Evolutionary conservation across 192 early-diverging fungal species (phyloP).

Genomic region (Coemansia sp.): DNA sequence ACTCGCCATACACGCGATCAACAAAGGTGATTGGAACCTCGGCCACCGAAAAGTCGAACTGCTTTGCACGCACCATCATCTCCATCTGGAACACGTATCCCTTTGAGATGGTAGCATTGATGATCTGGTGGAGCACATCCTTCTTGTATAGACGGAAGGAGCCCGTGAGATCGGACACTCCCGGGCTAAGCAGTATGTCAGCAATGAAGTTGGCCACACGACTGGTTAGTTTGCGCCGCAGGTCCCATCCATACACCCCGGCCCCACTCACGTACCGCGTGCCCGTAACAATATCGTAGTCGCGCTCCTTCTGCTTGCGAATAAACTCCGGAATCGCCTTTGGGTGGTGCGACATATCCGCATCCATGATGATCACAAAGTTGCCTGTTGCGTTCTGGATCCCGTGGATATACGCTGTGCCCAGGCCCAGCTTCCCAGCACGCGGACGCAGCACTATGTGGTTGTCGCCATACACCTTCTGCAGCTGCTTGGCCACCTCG

Average conservation of each 20-base stretch:
- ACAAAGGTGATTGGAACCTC: constrained; percentile 98
- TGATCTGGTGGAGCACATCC: constrained; percentile 81
- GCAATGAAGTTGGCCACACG: constrained; percentile 98
- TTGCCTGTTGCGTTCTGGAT: constrained; percentile 92
- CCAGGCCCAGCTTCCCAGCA: constrained; percentile 93
- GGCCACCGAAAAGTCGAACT: constrained; percentile 83
- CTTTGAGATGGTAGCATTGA: constrained; percentile 86
- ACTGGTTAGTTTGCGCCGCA: constrained; percentile 93
- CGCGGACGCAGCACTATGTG: constrained; percentile 89
- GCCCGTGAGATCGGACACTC: constrained; percentile 92
- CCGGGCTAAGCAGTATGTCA: constrained; percentile 79
- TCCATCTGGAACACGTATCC: constrained; percentile 99
- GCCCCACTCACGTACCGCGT: constrained; percentile 86
- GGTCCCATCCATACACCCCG: constrained; percentile 97
- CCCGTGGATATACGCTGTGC: constrained; percentile 95
- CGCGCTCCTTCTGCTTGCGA: constrained; percentile 74
- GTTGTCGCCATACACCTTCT: constrained; percentile 81
- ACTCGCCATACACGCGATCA: constrained; percentile 96
- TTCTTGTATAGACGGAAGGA: constrained; percentile 96
- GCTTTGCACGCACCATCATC: constrained; percentile 97
- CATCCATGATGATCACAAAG: constrained; percentile 98
- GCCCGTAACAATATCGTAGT: constrained; percentile 93
- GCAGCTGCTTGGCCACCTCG: constrained; percentile 88
- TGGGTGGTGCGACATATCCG: constrained; percentile 98
- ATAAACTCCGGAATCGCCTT: constrained; percentile 97